A percentile compares a stretch with the other conserved stretches of the same genome.
phyloP scores from a whole-genome alignment of 176 grass and related monocot genomes.

The Aegilops bicornis region DNA sequence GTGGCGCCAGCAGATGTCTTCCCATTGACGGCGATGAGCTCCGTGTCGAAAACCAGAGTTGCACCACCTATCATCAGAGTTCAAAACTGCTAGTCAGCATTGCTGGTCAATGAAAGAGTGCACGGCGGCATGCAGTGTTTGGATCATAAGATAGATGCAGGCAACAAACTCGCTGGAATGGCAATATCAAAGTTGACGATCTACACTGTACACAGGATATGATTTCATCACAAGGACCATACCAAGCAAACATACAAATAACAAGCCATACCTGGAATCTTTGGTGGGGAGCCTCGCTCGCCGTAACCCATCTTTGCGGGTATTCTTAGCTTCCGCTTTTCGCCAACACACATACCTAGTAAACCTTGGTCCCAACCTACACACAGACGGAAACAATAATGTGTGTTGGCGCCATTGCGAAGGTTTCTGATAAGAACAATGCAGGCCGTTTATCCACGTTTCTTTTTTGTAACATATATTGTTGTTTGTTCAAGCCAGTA shows the following conservation, averaged over 20 bases:
- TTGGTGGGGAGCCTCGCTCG: constrained; percentile 81
- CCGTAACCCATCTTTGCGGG: constrained; percentile 89
- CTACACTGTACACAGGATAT: not conserved
- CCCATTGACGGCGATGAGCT: constrained; percentile 80
- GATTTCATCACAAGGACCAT: constrained; percentile 18
- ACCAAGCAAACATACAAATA: constrained; percentile 40
- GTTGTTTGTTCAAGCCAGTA: not conserved
- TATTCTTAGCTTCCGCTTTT: constrained; percentile 95
- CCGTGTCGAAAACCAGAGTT: constrained; percentile 80
- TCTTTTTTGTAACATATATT: constrained; percentile 8
- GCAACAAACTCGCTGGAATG: not conserved
- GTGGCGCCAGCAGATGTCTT: constrained; percentile 36
- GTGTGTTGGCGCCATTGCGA: constrained; percentile 9
- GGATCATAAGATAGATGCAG: not conserved
- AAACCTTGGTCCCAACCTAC: constrained; percentile 95
- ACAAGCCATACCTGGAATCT: constrained; percentile 71
- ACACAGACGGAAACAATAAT: constrained; percentile 23
- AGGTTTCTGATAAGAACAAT: constrained; percentile 17
- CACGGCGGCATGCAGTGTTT: not conserved
- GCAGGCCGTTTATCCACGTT: constrained; percentile 1
- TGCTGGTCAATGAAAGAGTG: not conserved
- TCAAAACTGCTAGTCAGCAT: constrained; percentile 9
- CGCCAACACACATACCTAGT: constrained; percentile 87
- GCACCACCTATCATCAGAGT: constrained; percentile 57
- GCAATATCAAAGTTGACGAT: not conserved